A percentile compares a stretch with the other conserved stretches of the same genome.
Conservation (phyloP, 129 eudicot species). For the Artemisia argyi region DNA sequence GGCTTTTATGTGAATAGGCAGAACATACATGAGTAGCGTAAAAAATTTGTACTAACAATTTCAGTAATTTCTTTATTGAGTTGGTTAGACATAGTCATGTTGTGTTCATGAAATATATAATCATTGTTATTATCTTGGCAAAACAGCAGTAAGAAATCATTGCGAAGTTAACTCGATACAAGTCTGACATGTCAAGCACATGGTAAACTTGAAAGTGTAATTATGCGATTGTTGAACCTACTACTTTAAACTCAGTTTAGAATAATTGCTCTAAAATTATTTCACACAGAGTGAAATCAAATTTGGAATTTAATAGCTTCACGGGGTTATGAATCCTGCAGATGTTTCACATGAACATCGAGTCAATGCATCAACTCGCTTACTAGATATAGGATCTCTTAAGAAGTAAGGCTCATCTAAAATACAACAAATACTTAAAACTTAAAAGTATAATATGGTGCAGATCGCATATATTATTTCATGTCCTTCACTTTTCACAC, state of each 20-base stretch:
- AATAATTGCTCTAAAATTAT: neutral
- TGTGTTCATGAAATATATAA: too few species aligned
- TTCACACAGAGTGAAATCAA: constrained; percentile 4
- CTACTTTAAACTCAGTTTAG: neutral
- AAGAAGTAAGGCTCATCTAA: constrained; percentile 20
- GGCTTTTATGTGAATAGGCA: too few species aligned
- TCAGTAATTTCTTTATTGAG: neutral
- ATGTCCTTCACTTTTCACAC: constrained; percentile 28
- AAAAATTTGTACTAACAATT: too few species aligned
- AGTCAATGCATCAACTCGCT: constrained; percentile 1
- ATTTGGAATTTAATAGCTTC: constrained; percentile 5
- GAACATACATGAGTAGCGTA: too few species aligned
- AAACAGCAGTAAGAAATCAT: neutral
- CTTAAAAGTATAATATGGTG: constrained; percentile 21
- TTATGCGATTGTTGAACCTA: constrained; percentile 11
- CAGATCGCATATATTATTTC: constrained; percentile 20
- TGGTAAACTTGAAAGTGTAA: neutral
- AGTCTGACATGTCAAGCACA: neutral
- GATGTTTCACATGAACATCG: constrained; percentile 15
- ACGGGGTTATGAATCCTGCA: constrained; percentile 12
- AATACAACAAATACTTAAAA: constrained; percentile 13
- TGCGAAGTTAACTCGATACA: neutral
- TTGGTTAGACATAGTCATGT: neutral
- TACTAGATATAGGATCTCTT: constrained; percentile 13
- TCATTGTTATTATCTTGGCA: too few species aligned